phyloP scores from a whole-genome alignment of 371 early-diverging fungal genomes.

The Actinomortierella ambigua region DNA sequence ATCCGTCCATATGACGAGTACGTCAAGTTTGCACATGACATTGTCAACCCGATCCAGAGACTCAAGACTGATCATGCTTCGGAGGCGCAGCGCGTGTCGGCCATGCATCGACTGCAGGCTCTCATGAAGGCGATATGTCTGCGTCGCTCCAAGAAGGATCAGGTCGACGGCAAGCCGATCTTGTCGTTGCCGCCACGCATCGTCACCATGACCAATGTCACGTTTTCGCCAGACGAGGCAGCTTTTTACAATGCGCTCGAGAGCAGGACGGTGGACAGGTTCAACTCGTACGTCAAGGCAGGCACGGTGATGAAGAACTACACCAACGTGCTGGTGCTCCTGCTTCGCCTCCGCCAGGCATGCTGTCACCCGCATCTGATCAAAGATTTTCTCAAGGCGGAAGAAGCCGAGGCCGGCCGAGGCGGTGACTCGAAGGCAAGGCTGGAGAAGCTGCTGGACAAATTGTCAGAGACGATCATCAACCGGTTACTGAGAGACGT shows the following conservation, averaged over 20 bases:
- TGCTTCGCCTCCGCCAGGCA: slow-evolving; percentile 66
- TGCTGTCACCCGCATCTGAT: slow-evolving; percentile 76
- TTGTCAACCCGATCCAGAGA: slow-evolving; percentile 55
- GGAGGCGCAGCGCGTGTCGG: slow-evolving; percentile 12
- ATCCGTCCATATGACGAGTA: slow-evolving; percentile 67
- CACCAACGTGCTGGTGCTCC: slow-evolving; percentile 59
- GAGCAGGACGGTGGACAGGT: slow-evolving; percentile 48
- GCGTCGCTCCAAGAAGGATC: slow-evolving; percentile 71
- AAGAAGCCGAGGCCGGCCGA: slow-evolving; percentile 52
- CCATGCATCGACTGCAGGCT: slow-evolving; percentile 63
- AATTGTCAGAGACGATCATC: slow-evolving; percentile 17
- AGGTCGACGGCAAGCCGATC: slow-evolving; percentile 70
- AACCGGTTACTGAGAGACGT: slow-evolving; percentile 57
- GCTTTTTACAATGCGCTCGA: slow-evolving; percentile 66
- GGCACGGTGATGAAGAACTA: slow-evolving; percentile 58
- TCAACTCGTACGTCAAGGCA: slow-evolving; percentile 49
- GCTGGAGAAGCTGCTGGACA: slow-evolving; percentile 18
- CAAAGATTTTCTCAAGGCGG: slow-evolving; percentile 62
- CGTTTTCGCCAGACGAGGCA: slow-evolving; percentile 62
- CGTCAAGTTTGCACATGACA: slow-evolving; percentile 57
- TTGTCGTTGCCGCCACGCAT: slow-evolving; percentile 64
- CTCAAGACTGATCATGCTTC: slow-evolving; percentile 2
- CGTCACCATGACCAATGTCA: slow-evolving; percentile 55
- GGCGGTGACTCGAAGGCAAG: slow-evolving; percentile 23
- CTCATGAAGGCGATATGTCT: slow-evolving; percentile 71